phyloP scores from a whole-genome alignment of 495 filamentous ascomycete species.

The Xylaria venustula region DNA sequence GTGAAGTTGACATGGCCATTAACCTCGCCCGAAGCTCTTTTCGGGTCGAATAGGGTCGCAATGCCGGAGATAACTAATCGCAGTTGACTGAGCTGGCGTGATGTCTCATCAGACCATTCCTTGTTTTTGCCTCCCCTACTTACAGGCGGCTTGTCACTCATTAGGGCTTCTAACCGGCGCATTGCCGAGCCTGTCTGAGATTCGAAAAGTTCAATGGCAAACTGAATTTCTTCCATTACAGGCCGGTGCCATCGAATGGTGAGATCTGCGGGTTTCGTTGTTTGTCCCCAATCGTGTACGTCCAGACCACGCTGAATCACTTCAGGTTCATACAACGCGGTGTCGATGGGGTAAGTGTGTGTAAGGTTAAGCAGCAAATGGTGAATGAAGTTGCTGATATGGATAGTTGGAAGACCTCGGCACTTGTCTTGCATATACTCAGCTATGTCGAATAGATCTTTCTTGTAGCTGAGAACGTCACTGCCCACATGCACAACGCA shows the following conservation, averaged over 20 bases:
- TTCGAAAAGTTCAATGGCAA: conserved; percentile 84
- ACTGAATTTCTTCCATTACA: conserved; percentile 72
- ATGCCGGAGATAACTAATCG: conserved; percentile 84
- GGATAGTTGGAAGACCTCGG: conserved; percentile 87
- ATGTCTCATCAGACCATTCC: conserved; percentile 97
- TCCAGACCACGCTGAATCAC: conserved; percentile 51
- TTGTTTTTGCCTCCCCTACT: conserved; percentile 94
- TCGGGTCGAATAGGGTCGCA: conserved; percentile 81
- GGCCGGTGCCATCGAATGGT: conserved; percentile 91
- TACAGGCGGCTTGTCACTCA: conserved; percentile 75
- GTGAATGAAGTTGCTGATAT: conserved; percentile 96
- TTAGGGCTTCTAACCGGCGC: conserved; percentile 66
- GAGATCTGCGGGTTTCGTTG: conserved; percentile 66
- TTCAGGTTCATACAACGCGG: conserved; percentile 74
- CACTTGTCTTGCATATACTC: conserved; percentile 95
- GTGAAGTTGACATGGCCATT: conserved; percentile 32
- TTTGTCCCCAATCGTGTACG: conserved; percentile 76
- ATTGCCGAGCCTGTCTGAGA: conserved; percentile 63
- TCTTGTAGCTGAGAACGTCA: conserved; percentile 80
- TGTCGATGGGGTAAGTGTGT: conserved; percentile 87
- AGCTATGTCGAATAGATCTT: conserved; percentile 87
- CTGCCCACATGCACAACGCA: conserved; percentile 93
- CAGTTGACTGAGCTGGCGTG: conserved; percentile 81
- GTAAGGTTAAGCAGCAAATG: conserved; percentile 98
- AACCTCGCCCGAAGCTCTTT: conserved; percentile 57